Evolutionary conservation across 1,284 basidiomycete genomes (phyloP), one percentile per base, ranked within the genome.

Genomic region (Agaricales sp.): DNA sequence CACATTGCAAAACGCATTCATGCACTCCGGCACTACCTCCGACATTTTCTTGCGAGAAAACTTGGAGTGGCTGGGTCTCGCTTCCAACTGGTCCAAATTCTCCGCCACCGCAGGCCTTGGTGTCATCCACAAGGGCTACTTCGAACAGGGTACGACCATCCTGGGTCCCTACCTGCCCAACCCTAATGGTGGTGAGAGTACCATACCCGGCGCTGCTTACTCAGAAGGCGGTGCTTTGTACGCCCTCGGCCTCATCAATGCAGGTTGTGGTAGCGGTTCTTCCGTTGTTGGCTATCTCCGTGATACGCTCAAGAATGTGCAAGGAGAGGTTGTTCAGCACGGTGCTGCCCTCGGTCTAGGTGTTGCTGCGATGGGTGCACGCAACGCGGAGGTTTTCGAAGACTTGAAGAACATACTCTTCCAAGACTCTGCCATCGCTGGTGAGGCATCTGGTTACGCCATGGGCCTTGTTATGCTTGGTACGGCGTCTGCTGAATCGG

Each of bases 401-500:
- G 87, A 91, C 55, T 73, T 98, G 53, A 91, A 92, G 66, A 82
- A 80, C 52, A 77, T 84, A 2, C 77, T 97, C 41, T 98, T 92
- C 74, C 83, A 78, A 56, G 93, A 98, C 66, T 92, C 89, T 16
- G 94, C 94, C 20, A 82, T 96, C 18, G 91, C 92, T 16, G 92
- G 93, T 16, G 94, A 97, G 67, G 92, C 88, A 3, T 81, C 92
- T 24, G 94, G 94, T 16, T 95, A 91, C 66, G 88, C 91, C 1
- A 96, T 98, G 92, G 94, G 94, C 48, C 73, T 98, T 48, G 79
- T 96, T 61, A 96, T 96, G 93, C 77, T 98, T 13, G 94, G 92
- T 20, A 92, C 90, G 3, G 92, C 81, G 14, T 83, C 81, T 49
- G 71, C 74, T 43, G 83, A 80, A 38, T 80, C 82, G 46, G 80